Evolutionary conservation across 2,329 filamentous ascomycete genomes (phyloP).

Genomic region (Tolypocladium pustulatum): DNA sequence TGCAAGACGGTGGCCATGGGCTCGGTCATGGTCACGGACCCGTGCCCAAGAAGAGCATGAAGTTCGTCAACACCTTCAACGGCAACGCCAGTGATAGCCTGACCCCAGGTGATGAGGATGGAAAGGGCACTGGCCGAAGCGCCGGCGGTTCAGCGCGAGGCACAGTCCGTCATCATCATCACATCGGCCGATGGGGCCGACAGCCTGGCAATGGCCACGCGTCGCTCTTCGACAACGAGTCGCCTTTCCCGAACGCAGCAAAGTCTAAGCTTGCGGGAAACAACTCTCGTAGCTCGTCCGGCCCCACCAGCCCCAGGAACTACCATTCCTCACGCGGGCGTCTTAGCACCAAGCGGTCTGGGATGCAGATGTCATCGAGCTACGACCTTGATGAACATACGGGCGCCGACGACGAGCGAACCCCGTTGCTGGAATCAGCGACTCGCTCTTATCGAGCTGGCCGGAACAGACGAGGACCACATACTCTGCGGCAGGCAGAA

Average conservation of each 20-base stretch:
- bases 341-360: slow-evolving; percentile 35
- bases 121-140: slow-evolving; percentile 51
- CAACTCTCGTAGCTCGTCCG: slow-evolving; percentile 48
- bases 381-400: slow-evolving; percentile 76
- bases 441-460: slow-evolving; percentile 49
- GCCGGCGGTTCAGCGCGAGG: slow-evolving; percentile 52
- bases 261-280: slow-evolving; percentile 51
- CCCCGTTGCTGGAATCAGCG: slow-evolving; percentile 59
- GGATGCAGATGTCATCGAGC: slow-evolving; percentile 47
- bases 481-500: slow-evolving; percentile 60
- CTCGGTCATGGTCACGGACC: slow-evolving; percentile 11
- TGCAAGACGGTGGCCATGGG: slow-evolving; percentile 43
- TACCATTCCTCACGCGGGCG: slow-evolving; percentile 25
- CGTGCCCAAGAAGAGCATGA: slow-evolving; percentile 77
- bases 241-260: slow-evolving; percentile 61
- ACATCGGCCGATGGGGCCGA: slow-evolving; percentile 63
- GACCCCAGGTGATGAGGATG: slow-evolving; percentile 54
- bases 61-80: slow-evolving; percentile 76
- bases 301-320: slow-evolving; percentile 60
- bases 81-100: slow-evolving; percentile 42
- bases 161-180: slow-evolving; percentile 65
- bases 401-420: slow-evolving; percentile 77
- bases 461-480: slow-evolving; percentile 43
- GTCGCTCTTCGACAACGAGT: slow-evolving; percentile 67
- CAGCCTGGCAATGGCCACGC: slow-evolving; percentile 55